Evolutionary conservation across 441 rosid species (phyloP), one percentile per base, ranked within the genome.

Genomic region (Mallotus japonicus): DNA sequence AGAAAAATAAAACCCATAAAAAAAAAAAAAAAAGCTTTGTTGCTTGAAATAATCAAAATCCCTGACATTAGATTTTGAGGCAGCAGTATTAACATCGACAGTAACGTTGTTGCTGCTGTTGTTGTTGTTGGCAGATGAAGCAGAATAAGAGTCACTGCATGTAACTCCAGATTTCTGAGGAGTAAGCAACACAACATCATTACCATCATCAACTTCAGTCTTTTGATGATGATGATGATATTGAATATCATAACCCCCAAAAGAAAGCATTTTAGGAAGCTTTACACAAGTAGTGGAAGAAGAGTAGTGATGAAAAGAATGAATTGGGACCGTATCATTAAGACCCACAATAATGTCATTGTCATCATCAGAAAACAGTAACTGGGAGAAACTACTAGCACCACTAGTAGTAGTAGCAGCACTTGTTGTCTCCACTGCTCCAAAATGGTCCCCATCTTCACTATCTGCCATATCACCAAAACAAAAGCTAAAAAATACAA

Each of bases 221-320:
- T 3, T n/a, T 44, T 42, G n/a, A 12, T n/a, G 22, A 63, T 71
- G 50, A 6, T 32, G 17, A 14, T 28, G 3, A 7, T 16, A 10
- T 0, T 13, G 10, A 60, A 28, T 17, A 66, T 82, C 57, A 17
- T 15, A 61, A 50, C 83, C 82, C 8, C 91, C 97, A 69, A 93
- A 93, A 74, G 93, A 89, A 47, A 93, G 95, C 96, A 93, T 91
- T 83, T 72, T 82, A 57, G 96, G 85, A 46, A 79, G 62, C 61
- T 70, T 82, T 12, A 13, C 32, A 28, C 32, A 28, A 28, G 32
- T 28, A 28, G 32, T 62, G 69, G 62, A 24, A 69, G 80, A 69
- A 75, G 67, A 62, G 72, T 67, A 63, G 73, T 57, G 72, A 46
- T 28, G 54, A 22, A 75, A 77, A 22, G 10, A 47, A 61, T 65